Evolutionary conservation across 192 early-diverging fungal species (phyloP).

Genomic region (Chytriomyces sp.): DNA sequence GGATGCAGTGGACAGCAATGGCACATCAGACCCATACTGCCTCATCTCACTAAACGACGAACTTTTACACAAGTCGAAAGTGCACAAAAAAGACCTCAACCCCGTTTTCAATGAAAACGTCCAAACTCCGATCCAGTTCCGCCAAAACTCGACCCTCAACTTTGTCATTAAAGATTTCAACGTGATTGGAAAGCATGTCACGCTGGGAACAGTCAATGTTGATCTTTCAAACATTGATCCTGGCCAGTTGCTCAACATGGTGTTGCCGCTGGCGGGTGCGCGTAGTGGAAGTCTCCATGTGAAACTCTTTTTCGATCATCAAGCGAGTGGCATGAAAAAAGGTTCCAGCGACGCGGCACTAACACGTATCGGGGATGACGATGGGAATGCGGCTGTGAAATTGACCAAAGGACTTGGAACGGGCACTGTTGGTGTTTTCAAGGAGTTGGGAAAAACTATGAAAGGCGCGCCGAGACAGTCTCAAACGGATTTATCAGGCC

Average conservation of each 20-base stretch:
- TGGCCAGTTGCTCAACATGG: slow-evolving; percentile 22
- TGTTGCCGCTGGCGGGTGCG: slow-evolving; percentile 32
- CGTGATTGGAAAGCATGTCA: slow-evolving; percentile 76
- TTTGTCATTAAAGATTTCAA: slow-evolving; percentile 85
- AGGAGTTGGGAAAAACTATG: slow-evolving; percentile 25
- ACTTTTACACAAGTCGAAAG: slow-evolving; percentile 68
- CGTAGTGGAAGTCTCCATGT: slow-evolving; percentile 32
- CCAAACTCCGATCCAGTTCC: slow-evolving; percentile 37
- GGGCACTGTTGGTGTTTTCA: slow-evolving; percentile 24
- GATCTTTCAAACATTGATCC: slow-evolving; percentile 44
- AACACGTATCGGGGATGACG: slow-evolving; percentile 19
- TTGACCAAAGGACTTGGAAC: slow-evolving; percentile 35
- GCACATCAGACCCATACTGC: slow-evolving; percentile 58
- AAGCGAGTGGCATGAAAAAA: slow-evolving; percentile 14
- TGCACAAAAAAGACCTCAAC: slow-evolving; percentile 74
- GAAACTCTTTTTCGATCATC: slow-evolving; percentile 48
- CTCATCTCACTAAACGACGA: slow-evolving; percentile 48
- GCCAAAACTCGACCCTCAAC: slow-evolving; percentile 49
- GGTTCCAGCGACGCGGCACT: slow-evolving; percentile 7
- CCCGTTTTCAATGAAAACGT: slow-evolving; percentile 70
- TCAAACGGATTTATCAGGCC: slow-evolving; percentile 47
- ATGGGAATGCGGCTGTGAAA: slow-evolving; percentile 39
- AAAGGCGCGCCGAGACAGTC: slow-evolving; percentile 18
- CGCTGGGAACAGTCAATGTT: slow-evolving; percentile 48
- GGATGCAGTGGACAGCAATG: slow-evolving; percentile 59